Base-by-base conservation (phyloP, 192 early-diverging fungal genomes). In the Rhizophagus sp. region DNA sequence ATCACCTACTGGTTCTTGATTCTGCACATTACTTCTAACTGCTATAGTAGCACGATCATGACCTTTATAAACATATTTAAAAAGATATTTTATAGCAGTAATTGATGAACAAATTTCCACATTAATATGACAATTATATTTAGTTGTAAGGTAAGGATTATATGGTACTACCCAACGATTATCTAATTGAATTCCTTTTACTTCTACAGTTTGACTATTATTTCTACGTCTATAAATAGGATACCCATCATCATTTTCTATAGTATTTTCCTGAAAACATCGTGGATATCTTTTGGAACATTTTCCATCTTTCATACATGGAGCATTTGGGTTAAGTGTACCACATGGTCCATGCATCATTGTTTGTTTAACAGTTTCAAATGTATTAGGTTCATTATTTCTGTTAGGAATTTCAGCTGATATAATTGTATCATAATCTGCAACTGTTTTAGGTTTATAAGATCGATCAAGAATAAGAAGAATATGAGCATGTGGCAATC, bases 401-500 rank as follows among this genome's bases (percentile, higher is more conserved):
- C 15, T 66, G 44, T 86, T 68, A 25, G 81, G 83, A 15, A 86
- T 75, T 52, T 83, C 82, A 13, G 81, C 82, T 39, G 25, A 84
- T 11, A 82, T 67, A 22, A 83, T 79, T 5, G 13, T 2, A 80
- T 84, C 73, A 77, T 73, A 80, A 5, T 81, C 73, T 0, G 65
- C 72, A 65, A 74, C 17, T 36, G 81, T 81, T 27, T 70, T 11
- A 17, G 63, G 33, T 62, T 81, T 86, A 61, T 77, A 12, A 7
- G 13, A 15, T 13, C 64, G n/a, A 34, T 70, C 39, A 27, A 85
- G 33, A 52, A 85, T 85, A 8, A 83, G 70, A 1, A 85, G 78
- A n/a, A n/a, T n/a, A n/a, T n/a, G n/a, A n/a, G n/a, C n/a, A n/a
- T 87, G 86, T 68, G 82, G 82, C 13, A 87, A 30, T 12, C 82